phyloP scores from a whole-genome alignment of 2,329 filamentous ascomycete species.

The Pezicula carpinea region DNA sequence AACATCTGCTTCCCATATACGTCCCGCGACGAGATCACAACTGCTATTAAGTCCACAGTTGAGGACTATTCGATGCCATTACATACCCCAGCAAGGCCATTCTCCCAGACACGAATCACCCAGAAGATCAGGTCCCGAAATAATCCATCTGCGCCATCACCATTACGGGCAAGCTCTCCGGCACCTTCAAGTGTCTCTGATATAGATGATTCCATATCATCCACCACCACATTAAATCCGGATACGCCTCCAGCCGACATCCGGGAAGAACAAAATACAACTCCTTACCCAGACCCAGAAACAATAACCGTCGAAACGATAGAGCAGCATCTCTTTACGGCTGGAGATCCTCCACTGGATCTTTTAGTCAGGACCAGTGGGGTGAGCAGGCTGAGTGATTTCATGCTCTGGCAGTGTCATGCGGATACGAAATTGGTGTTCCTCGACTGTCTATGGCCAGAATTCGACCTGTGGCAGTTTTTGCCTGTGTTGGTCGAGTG shows the following conservation, averaged over 20 bases:
- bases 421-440: slow-evolving; percentile 91
- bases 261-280: slow-evolving; percentile 28
- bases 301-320: slow-evolving; percentile 80
- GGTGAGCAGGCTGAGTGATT: slow-evolving; percentile 89
- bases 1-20: slow-evolving; percentile 99
- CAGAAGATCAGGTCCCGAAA: slow-evolving; percentile 75
- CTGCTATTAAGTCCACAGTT: slow-evolving; percentile 82
- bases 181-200: slow-evolving; percentile 39
- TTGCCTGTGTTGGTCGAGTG: slow-evolving; percentile 89
- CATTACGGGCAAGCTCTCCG: slow-evolving; percentile 38
- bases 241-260: slow-evolving; percentile 26
- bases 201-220: slow-evolving; percentile 48
- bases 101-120: slow-evolving; percentile 83
- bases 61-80: slow-evolving; percentile 77
- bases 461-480: slow-evolving; percentile 92
- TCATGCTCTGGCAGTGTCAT: slow-evolving; percentile 98
- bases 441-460: slow-evolving; percentile 87
- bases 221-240: slow-evolving; percentile 47
- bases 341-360: slow-evolving; percentile 80
- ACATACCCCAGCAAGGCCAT: slow-evolving; percentile 61
- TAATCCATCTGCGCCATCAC: slow-evolving; percentile 27
- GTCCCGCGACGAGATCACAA: slow-evolving; percentile 89
- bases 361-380: slow-evolving; percentile 89
- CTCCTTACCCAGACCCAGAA: slow-evolving; percentile 69
- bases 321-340: slow-evolving; percentile 82